A percentile compares a stretch with the other conserved stretches of the same genome.
Conservation (phyloP, 208 protist genomes). For the Wallacemonas sp. region DNA sequence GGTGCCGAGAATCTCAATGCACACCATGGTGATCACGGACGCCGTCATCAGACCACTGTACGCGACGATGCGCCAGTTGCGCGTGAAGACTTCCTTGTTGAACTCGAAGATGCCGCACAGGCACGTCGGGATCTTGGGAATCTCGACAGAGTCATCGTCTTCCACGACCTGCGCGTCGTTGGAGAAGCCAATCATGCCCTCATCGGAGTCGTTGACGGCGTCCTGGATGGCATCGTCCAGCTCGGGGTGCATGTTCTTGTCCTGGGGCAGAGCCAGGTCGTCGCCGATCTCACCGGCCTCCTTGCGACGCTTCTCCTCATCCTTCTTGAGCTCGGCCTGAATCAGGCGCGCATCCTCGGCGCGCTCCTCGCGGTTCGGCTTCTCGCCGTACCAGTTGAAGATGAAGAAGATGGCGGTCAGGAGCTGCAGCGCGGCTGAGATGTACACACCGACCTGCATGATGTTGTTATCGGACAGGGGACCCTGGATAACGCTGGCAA, state of each 20-base stretch:
- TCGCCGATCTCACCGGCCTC: conserved; percentile 24
- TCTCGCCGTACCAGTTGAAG: conserved; percentile 76
- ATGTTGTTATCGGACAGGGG: conserved; percentile 56
- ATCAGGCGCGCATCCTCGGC: conserved; percentile 37
- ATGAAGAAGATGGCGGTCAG: conserved; percentile 60
- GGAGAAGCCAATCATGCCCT: not conserved
- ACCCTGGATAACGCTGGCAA: conserved; percentile 47
- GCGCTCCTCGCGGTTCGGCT: conserved; percentile 56
- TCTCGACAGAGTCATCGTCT: conserved; percentile 21
- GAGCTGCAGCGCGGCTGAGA: conserved; percentile 60
- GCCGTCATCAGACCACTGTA: conserved; percentile 40
- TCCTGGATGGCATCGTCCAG: conserved; percentile 22
- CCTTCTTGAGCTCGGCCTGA: conserved; percentile 29
- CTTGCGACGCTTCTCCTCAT: not conserved
- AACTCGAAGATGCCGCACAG: conserved; percentile 26
- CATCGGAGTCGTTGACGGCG: conserved; percentile 8
- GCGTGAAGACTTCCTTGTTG: conserved; percentile 27
- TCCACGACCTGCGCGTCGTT: conserved; percentile 11
- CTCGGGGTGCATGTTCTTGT: conserved; percentile 20
- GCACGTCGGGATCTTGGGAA: conserved; percentile 20
- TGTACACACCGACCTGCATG: conserved; percentile 46
- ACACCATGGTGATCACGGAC: conserved; percentile 25
- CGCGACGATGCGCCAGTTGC: conserved; percentile 32
- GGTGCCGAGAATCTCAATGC: conserved; percentile 38
- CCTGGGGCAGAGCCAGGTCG: conserved; percentile 35